Conservation (phyloP, 2,329 filamentous ascomycete genomes). For the Stachybotrys echinatus region DNA sequence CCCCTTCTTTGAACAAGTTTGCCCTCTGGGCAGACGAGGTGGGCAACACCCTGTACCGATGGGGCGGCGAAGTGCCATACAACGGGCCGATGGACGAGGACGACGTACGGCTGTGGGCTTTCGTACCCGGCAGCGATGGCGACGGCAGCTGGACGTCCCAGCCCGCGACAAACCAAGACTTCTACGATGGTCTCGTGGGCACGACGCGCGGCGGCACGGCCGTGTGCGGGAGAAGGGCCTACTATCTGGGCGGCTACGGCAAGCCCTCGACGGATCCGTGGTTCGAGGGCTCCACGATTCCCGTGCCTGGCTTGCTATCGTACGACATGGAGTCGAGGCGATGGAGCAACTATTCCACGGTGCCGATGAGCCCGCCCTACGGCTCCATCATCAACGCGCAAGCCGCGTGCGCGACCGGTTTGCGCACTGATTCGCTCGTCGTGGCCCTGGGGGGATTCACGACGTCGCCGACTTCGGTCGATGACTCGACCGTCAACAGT, state of each 20-base stretch:
- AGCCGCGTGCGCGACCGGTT: slow-evolving; percentile 22
- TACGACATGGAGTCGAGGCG: slow-evolving; percentile 22
- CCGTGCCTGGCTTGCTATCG: slow-evolving; percentile 22
- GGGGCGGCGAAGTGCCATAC: slow-evolving; percentile 22
- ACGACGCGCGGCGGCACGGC: slow-evolving; percentile 20
- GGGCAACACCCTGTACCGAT: slow-evolving; percentile 24
- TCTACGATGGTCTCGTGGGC: slow-evolving; percentile 31
- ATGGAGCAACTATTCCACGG: slow-evolving; percentile 24
- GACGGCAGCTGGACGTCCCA: slow-evolving; percentile 24
- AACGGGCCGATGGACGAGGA: slow-evolving; percentile 5
- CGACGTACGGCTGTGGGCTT: slow-evolving; percentile 20
- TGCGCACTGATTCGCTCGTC: slow-evolving; percentile 25
- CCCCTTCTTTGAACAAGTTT: slow-evolving; percentile 19
- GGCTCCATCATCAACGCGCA: slow-evolving; percentile 10
- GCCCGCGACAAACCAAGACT: slow-evolving; percentile 17
- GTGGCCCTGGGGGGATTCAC: slow-evolving; percentile 25
- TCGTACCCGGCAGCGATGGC: slow-evolving; percentile 22
- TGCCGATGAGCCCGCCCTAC: slow-evolving; percentile 7
- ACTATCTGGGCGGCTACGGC: slow-evolving; percentile 23
- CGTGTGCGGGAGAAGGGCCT: slow-evolving; percentile 18
- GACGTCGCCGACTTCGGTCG: not conserved
- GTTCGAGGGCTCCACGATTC: slow-evolving; percentile 10
- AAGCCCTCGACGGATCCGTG: slow-evolving; percentile 16
- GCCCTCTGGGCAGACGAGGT: slow-evolving; percentile 25
- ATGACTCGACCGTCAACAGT: slow-evolving; percentile 7